phyloP scores from a whole-genome alignment of 2,329 filamentous ascomycete species.

The Trichoderma citrinoviride region DNA sequence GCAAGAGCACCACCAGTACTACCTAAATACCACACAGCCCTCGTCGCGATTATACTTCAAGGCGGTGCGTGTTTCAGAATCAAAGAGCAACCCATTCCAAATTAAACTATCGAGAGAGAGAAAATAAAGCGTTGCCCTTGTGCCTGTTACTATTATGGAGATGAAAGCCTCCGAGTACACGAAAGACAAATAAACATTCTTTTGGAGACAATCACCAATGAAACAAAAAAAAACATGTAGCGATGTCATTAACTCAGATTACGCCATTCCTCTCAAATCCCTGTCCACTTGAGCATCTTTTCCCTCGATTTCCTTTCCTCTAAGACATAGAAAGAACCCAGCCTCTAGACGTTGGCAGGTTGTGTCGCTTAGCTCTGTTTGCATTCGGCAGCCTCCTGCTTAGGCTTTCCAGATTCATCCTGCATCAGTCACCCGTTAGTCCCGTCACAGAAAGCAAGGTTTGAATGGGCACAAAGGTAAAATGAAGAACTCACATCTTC shows the following conservation, averaged over 20 bases:
- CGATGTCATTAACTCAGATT: constrained; percentile 18
- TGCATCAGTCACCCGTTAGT: constrained; percentile 37
- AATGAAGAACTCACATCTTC: constrained; percentile 62
- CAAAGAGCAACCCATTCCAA: background rate
- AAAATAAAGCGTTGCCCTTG: background rate
- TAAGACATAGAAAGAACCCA: constrained; percentile 10
- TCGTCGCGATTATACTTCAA: background rate
- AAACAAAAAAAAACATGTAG: constrained; percentile 12
- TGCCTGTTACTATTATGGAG: constrained; percentile 17
- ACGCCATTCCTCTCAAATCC: constrained; percentile 15
- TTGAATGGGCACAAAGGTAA: too few relatives aligned
- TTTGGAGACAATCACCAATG: constrained; percentile 18
- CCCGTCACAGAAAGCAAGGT: constrained; percentile 15
- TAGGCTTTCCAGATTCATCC: constrained; percentile 86
- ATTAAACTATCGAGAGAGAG: constrained; percentile 7
- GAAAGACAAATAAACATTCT: constrained; percentile 18
- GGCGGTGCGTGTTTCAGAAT: background rate
- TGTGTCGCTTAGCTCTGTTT: constrained; percentile 72
- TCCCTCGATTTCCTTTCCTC: background rate
- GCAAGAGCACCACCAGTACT: background rate
- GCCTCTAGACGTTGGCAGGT: background rate
- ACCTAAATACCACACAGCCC: background rate
- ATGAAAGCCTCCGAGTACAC: constrained; percentile 3
- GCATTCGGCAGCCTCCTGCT: constrained; percentile 92
- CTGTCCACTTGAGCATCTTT: constrained; percentile 11